Base-by-base conservation (phyloP, 176 grass and related monocot genomes). In the Rhynchospora tenuis region DNA sequence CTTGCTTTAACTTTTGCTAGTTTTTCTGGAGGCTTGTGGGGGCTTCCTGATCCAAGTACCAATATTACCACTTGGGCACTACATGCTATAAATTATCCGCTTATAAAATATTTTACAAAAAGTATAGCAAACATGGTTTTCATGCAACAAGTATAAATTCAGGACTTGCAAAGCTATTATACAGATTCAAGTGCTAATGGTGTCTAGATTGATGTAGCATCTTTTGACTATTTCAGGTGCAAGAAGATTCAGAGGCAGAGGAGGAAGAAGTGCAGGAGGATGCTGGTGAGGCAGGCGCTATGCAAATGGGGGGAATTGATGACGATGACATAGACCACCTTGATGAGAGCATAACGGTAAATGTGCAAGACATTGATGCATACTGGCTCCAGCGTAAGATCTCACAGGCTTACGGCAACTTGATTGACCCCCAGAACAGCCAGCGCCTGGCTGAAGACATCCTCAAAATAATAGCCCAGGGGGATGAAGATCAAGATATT, bases 301-400 rank as follows among this genome's bases (percentile, higher is more conserved):
- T 95, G 96, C 96, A 95, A 38, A 95, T 98, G 92, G 89, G 89
- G 20, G 90, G 92, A 79, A 84, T 93, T 62, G 91, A 98, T 46
- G 92, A 95, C 0, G 91, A 91, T 67, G 95, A 98, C 28, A 64
- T 87, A 86, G 89, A 93, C 60, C 89, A 95, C 16, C 82, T 89
- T 7, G 89, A 90, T 0, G 89, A 93, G 75, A 91, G 87, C 9
- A 50, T 93, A 22, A 86, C 78, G 1, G 87, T 98, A 78, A 93
- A 98, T 72, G 96, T 98, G 47, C 93, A 98, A 84, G 96, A 93
- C 83, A 98, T 98, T 23, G 96, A 98, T 84, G 96, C 96, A 43
- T 95, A 95, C 91, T 98, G 96, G 96, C 93, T 98, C 44, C 92
- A 98, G 71, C 89, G 96, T 59, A 98, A 95, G 84, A 91, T 98